phyloP scores from a whole-genome alignment of 768 basidiomycete species.

The Austroboletus eburneus region DNA sequence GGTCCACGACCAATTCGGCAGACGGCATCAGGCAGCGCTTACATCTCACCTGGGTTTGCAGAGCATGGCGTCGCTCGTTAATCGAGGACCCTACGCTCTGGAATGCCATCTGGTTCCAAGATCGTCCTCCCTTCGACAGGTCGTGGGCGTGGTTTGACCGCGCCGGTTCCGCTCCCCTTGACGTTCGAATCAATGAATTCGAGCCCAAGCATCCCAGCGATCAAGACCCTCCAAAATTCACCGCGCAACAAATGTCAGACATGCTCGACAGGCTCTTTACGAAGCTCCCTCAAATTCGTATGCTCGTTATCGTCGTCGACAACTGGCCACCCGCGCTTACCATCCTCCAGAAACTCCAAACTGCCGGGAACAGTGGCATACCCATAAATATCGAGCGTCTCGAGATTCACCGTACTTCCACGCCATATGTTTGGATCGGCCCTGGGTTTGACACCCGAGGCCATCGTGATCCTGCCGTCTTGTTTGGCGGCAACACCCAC shows the following conservation, averaged over 20 bases:
- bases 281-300: conserved; percentile 55
- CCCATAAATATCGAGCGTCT: conserved; percentile 53
- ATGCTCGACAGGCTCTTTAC: conserved; percentile 50
- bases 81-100: conserved; percentile 50
- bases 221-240: conserved; percentile 32
- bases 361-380: conserved; percentile 29
- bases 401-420: conserved; percentile 59
- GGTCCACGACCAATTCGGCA: conserved; percentile 41
- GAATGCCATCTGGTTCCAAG: conserved; percentile 65
- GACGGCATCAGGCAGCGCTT: conserved; percentile 40
- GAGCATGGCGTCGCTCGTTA: conserved; percentile 48
- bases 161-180: conserved; percentile 50
- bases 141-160: conserved; percentile 57
- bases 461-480: conserved; percentile 36
- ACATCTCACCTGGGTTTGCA: conserved; percentile 56
- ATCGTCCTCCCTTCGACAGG: conserved; percentile 44
- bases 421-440: conserved; percentile 44
- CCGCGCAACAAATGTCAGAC: conserved; percentile 38
- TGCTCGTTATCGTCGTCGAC: conserved; percentile 54
- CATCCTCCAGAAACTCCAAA: conserved; percentile 46
- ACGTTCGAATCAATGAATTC: conserved; percentile 56
- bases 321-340: conserved; percentile 51
- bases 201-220: conserved; percentile 23
- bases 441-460: conserved; percentile 35
- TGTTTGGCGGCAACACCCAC: conserved; percentile 47